phyloP scores from a whole-genome alignment of 129 eudicot species.

The Flaveria robusta region DNA sequence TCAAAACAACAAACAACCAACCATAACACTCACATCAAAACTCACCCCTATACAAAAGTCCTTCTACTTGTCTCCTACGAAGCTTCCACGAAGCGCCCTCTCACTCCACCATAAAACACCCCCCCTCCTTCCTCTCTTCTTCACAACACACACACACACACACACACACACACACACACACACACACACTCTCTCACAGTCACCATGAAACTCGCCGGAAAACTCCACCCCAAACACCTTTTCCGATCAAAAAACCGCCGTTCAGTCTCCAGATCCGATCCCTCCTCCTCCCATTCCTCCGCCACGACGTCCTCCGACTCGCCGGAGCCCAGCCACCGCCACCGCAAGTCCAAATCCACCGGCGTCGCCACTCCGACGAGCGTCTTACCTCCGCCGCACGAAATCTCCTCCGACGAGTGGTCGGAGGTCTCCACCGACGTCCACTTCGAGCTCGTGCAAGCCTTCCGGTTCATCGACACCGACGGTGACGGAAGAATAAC shows the following conservation, averaged over 20 bases:
- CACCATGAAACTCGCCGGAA: slow-evolving; percentile 45
- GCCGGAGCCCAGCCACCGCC: slow-evolving; percentile 26
- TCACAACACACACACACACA: slow-evolving; percentile 13
- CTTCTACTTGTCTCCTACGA: slow-evolving; percentile 39
- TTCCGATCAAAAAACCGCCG: slow-evolving; percentile 44
- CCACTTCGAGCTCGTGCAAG: slow-evolving; percentile 48
- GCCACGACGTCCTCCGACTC: slow-evolving; percentile 50
- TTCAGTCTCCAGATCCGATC: slow-evolving; percentile 55
- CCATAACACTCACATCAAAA: slow-evolving; percentile 5
- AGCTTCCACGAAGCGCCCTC: slow-evolving; percentile 71
- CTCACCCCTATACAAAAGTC: slow-evolving; percentile 17
- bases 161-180: neutral
- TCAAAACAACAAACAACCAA: slow-evolving; percentile 15
- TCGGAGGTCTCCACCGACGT: slow-evolving; percentile 39
- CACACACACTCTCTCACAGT: neutral
- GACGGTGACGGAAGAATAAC: slow-evolving; percentile 69
- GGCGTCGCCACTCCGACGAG: slow-evolving; percentile 56
- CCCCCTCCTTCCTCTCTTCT: slow-evolving; percentile 44
- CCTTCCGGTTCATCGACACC: slow-evolving; percentile 61
- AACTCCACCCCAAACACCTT: slow-evolving; percentile 44
- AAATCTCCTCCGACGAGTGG: slow-evolving; percentile 42
- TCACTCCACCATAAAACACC: slow-evolving; percentile 56
- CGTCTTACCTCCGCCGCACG: slow-evolving; percentile 38
- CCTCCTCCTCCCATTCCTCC: slow-evolving; percentile 48
- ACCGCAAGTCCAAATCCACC: neutral